A percentile compares a stretch with the other conserved stretches of the same genome.
Conservation (phyloP, 495 filamentous ascomycete species). For the Thozetella sp. region DNA sequence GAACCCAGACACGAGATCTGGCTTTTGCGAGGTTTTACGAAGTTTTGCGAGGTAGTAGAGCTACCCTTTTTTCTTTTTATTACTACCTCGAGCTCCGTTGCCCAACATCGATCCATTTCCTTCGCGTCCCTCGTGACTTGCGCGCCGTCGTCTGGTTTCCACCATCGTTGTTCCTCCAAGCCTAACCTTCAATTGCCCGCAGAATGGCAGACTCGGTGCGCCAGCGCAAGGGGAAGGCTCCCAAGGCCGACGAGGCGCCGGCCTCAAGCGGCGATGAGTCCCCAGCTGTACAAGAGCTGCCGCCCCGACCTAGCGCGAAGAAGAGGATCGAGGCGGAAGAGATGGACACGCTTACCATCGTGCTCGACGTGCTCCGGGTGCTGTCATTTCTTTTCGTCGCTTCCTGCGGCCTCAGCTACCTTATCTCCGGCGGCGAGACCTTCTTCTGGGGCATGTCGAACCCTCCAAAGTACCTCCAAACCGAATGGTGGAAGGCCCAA, state of each 20-base stretch:
- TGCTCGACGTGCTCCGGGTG: conserved; percentile 77
- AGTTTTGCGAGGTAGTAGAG: too few species aligned
- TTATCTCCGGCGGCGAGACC: conserved; percentile 71
- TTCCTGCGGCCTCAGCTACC: conserved; percentile 74
- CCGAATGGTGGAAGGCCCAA: conserved; percentile 62
- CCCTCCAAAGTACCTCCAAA: conserved; percentile 68
- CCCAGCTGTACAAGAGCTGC: conserved; percentile 17
- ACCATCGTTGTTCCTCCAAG: not conserved
- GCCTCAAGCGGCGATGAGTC: conserved; percentile 21
- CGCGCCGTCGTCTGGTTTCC: not conserved
- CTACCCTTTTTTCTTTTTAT: too few species aligned
- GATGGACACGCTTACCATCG: conserved; percentile 36
- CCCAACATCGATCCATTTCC: not conserved
- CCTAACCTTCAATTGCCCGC: not conserved
- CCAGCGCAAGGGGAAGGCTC: not conserved
- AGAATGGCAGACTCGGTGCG: not conserved
- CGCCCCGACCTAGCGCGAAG: conserved; percentile 12
- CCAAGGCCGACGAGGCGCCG: not conserved
- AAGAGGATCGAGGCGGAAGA: conserved; percentile 37
- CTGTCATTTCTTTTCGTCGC: conserved; percentile 70
- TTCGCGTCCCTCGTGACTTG: not conserved
- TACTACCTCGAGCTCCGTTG: too few species aligned
- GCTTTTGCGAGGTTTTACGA: not conserved
- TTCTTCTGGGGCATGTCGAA: conserved; percentile 56
- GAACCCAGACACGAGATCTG: not conserved